Conservation (phyloP, 164 flowering plant species). For the Vitis amurensis region DNA sequence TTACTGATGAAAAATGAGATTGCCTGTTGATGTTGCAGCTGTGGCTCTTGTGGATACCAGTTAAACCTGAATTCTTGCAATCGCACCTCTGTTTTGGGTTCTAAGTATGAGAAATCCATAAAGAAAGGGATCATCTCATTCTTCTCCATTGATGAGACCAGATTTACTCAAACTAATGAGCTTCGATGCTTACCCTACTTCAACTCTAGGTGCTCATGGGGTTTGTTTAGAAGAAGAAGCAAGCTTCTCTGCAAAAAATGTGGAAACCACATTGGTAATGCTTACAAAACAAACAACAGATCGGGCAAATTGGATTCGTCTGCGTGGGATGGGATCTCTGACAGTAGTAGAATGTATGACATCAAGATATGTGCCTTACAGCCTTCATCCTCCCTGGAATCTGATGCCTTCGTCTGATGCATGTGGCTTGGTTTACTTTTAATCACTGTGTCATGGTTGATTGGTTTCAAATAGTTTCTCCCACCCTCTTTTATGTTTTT, state of each 20-base stretch:
- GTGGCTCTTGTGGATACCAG: constrained; percentile 28
- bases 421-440: too few species aligned
- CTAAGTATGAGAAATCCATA: constrained; percentile 18
- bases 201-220: constrained; percentile 19
- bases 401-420: too few species aligned
- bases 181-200: constrained; percentile 16
- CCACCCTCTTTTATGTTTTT: too few species aligned
- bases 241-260: constrained; percentile 28
- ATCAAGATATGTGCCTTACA: constrained; percentile 13
- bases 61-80: constrained; percentile 22
- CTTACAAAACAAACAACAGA: not conserved
- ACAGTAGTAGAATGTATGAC: constrained; percentile 5
- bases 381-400: constrained; percentile 4
- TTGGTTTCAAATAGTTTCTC: too few species aligned
- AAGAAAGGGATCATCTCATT: constrained; percentile 24
- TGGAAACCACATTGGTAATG: constrained; percentile 16
- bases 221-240: constrained; percentile 19
- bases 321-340: constrained; percentile 14
- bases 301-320: not conserved
- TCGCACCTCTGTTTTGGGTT: constrained; percentile 15
- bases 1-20: too few species aligned
- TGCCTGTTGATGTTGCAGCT: constrained; percentile 18
- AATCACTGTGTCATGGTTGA: too few species aligned
- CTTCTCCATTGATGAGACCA: constrained; percentile 22
- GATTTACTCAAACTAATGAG: constrained; percentile 17